phyloP scores from a whole-genome alignment of 768 basidiomycete genomes.

The Tylopilus rubrobrunneus region DNA sequence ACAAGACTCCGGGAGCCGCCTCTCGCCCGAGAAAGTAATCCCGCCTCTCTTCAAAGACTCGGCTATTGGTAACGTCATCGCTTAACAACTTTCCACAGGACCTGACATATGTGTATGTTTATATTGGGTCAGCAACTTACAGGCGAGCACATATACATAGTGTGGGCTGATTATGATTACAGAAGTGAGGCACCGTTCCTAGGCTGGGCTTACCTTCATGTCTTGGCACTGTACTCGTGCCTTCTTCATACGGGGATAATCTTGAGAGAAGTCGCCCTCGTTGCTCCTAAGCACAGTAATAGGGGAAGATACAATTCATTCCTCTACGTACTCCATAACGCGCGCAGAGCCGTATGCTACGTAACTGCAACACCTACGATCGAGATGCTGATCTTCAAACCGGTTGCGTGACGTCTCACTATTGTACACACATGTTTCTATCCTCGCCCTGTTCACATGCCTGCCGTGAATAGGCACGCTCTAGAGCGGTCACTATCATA shows the following conservation, averaged over 20 bases:
- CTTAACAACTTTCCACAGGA: background rate
- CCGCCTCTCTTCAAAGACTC: background rate
- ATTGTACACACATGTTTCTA: background rate
- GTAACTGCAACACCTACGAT: background rate
- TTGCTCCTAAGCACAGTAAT: background rate
- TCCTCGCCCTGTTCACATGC: no score
- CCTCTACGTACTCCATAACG: no score
- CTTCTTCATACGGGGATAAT: background rate
- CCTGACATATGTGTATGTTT: background rate
- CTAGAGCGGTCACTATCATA: no score
- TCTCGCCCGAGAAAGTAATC: constrained; percentile 1
- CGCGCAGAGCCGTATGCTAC: no score
- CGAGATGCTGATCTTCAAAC: background rate
- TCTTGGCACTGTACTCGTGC: background rate
- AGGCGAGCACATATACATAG: no score
- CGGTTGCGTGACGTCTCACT: background rate
- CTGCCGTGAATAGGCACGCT: background rate
- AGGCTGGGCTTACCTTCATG: background rate
- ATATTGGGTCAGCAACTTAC: background rate
- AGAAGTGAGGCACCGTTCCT: background rate
- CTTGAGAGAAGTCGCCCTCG: background rate
- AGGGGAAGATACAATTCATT: no score
- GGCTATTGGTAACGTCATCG: background rate
- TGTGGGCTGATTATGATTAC: background rate
- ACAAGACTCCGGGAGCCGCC: constrained; percentile 3